These are phyloP conservation scores for Clonostachys rosea DNA, from an alignment of 2,329 filamentous ascomycete genomes.

Conservation along the genomic window DNA sequence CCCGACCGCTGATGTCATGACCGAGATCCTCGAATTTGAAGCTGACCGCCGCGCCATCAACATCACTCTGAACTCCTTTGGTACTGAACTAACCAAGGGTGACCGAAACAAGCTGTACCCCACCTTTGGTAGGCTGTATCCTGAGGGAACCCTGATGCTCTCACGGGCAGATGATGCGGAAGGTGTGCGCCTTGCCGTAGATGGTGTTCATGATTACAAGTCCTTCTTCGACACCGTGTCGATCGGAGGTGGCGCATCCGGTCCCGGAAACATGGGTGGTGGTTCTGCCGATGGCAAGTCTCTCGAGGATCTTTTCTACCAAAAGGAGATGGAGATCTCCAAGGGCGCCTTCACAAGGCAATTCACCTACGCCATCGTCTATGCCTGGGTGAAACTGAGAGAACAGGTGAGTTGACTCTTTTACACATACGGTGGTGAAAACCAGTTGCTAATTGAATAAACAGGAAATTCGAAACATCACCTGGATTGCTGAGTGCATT, in stretches of 20 bases:
- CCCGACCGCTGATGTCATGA: slow-evolving; percentile 91
- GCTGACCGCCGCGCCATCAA: slow-evolving; percentile 96
- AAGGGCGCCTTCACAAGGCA: slow-evolving; percentile 94
- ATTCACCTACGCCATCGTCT: slow-evolving; percentile 92
- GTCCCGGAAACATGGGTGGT: slow-evolving; percentile 81
- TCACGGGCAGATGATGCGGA: slow-evolving; percentile 93
- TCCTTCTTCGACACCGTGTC: slow-evolving; percentile 90
- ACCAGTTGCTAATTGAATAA: slow-evolving; percentile 18
- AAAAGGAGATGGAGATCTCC: slow-evolving; percentile 98
- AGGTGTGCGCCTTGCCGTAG: slow-evolving; percentile 87
- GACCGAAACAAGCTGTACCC: slow-evolving; percentile 97
- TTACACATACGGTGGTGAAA: neutral
- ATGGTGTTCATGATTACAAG: slow-evolving; percentile 92
- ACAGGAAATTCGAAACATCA: slow-evolving; percentile 98
- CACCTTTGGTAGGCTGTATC: slow-evolving; percentile 83
- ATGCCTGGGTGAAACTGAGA: slow-evolving; percentile 94
- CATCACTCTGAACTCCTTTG: slow-evolving; percentile 98
- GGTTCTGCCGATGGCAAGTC: slow-evolving; percentile 80
- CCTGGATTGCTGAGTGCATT: slow-evolving; percentile 99
- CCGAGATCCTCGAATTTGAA: slow-evolving; percentile 93
- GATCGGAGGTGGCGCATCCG: slow-evolving; percentile 64
- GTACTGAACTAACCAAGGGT: slow-evolving; percentile 88
- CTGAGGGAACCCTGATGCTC: slow-evolving; percentile 91
- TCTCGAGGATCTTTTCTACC: slow-evolving; percentile 96
- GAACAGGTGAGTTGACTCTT: slow-evolving; percentile 72